phyloP scores from a whole-genome alignment of 1,284 basidiomycete species.

The Trichosporon ovoides region DNA sequence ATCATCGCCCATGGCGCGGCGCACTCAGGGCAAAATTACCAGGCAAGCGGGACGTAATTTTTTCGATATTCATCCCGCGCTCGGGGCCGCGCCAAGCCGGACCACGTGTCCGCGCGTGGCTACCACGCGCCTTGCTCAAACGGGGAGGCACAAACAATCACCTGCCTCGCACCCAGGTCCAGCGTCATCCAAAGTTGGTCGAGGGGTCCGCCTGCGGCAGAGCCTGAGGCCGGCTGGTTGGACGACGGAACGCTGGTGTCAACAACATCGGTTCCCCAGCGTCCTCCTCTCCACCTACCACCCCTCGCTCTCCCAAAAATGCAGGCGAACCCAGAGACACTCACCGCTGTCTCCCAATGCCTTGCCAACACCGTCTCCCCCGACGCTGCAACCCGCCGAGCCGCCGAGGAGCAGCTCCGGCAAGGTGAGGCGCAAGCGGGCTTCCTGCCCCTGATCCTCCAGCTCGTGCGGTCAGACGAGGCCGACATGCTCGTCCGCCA shows the following conservation, averaged over 20 bases:
- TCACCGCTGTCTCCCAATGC: conserved; percentile 37
- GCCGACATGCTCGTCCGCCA: conserved; percentile 59
- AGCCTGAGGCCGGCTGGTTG: conserved; percentile 2
- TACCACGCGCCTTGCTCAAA: not conserved
- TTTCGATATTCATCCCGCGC: not conserved
- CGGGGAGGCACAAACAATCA: not conserved
- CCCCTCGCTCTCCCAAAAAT: conserved; percentile 23
- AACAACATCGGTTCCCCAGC: not conserved
- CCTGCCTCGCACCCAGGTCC: not conserved
- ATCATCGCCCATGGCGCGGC: not conserved
- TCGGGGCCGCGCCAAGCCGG: not conserved
- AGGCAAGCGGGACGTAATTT: not conserved
- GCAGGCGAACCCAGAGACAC: conserved; percentile 40
- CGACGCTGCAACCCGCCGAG: conserved; percentile 64
- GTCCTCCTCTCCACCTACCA: not conserved
- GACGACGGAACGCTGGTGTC: not conserved
- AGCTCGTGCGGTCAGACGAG: conserved; percentile 58
- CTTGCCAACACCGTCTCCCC: conserved; percentile 56
- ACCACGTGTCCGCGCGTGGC: not conserved
- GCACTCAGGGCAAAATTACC: conserved; percentile 2
- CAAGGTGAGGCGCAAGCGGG: conserved; percentile 64
- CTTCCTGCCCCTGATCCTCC: conserved; percentile 74
- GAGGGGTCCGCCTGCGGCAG: not conserved
- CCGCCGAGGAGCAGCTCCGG: conserved; percentile 70
- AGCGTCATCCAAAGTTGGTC: conserved; percentile 7